Conservation (phyloP, 148 eudicot genomes). For the Rhododendron ferrugineum region DNA sequence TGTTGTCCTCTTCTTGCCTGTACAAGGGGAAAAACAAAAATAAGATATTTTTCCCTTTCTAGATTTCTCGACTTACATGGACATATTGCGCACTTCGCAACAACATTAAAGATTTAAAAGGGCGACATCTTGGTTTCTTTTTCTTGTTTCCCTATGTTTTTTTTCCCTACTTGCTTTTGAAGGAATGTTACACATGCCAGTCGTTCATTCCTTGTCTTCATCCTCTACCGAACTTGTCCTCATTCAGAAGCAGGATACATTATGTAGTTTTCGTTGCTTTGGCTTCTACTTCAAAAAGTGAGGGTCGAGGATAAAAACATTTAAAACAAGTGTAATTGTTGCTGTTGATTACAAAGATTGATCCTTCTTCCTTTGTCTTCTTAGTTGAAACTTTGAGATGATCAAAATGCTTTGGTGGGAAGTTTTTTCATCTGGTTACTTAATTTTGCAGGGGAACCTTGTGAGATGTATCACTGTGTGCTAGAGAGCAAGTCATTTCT, state of each 20-base stretch:
- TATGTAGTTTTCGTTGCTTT: neutral
- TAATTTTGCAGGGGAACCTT: conserved; percentile 72
- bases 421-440: conserved; percentile 1
- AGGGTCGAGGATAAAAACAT: neutral
- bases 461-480: conserved; percentile 83
- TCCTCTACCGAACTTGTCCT: neutral
- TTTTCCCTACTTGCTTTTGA: neutral
- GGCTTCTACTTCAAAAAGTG: neutral
- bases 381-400: neutral
- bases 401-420: neutral
- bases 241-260: neutral
- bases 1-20: neutral
- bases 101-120: neutral
- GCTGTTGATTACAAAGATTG: neutral
- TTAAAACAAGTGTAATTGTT: neutral
- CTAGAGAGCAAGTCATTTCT: conserved; percentile 98
- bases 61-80: neutral
- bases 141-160: neutral
- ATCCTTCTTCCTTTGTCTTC: neutral
- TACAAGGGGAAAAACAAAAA: neutral
- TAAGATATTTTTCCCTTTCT: neutral
- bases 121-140: neutral
- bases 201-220: neutral
- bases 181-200: neutral
- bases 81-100: neutral